Percentiles rank a stretch among this genome's conserved stretches.
Conservation (phyloP, 305 asterid species). For the Fraxinus floribunda region DNA sequence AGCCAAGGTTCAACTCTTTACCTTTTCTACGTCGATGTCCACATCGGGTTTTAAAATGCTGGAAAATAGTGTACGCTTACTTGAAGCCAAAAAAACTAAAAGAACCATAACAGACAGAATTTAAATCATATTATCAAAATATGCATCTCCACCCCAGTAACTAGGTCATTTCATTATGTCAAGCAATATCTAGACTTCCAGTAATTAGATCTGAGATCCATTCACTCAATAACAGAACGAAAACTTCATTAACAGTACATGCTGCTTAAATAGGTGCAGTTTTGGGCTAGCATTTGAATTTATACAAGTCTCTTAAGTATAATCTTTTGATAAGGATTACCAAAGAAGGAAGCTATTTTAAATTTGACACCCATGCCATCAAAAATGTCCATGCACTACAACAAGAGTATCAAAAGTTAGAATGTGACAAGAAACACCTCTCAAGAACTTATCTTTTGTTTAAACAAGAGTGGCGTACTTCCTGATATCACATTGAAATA, state of each 20-base stretch:
- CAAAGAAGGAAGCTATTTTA: not conserved
- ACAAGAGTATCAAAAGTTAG: not conserved
- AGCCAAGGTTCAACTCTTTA: not conserved
- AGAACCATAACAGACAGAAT: not conserved
- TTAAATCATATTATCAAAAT: constrained; percentile 9
- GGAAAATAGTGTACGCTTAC: not conserved
- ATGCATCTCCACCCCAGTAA: constrained; percentile 15
- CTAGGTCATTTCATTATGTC: constrained; percentile 2
- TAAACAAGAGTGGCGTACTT: not conserved
- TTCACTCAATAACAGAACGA: not conserved
- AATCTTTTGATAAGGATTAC: not conserved
- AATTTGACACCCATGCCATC: not conserved
- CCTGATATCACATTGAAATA: not conserved
- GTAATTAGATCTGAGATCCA: constrained; percentile 1
- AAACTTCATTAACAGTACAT: not conserved
- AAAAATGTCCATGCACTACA: not conserved
- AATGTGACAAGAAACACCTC: not conserved
- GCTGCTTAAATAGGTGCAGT: not conserved
- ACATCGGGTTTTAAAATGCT: not conserved
- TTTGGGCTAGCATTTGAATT: not conserved
- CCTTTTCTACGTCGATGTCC: not conserved
- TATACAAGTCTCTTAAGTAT: not conserved
- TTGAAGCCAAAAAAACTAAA: constrained; percentile 23
- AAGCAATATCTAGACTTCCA: not conserved
- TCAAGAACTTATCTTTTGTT: not conserved